phyloP scores from a whole-genome alignment of 78 protist genomes.

The Andalucia godoyi region DNA sequence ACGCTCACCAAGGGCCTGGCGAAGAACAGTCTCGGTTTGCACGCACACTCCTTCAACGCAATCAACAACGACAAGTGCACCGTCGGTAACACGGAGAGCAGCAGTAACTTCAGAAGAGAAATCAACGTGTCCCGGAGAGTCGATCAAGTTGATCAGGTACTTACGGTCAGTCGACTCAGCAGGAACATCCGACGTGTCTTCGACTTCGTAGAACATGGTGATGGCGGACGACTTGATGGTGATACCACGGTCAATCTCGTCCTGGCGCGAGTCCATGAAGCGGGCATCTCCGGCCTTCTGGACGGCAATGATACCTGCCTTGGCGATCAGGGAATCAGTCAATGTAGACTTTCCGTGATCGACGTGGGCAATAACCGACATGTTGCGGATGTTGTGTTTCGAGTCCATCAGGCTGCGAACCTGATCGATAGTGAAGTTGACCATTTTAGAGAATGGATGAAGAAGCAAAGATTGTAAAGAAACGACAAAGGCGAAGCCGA shows the following conservation, averaged over 20 bases:
- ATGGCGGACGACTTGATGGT: slow-evolving; percentile 98
- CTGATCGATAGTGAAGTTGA: slow-evolving; percentile 83
- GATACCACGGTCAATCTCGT: slow-evolving; percentile 95
- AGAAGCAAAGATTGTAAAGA: too few relatives aligned
- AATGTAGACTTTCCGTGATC: slow-evolving; percentile 92
- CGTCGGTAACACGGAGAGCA: slow-evolving; percentile 99
- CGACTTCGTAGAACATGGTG: slow-evolving; percentile 79
- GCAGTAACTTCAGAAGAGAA: slow-evolving; percentile 98
- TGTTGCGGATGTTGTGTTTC: slow-evolving; percentile 85
- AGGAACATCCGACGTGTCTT: too few relatives aligned
- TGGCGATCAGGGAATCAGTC: slow-evolving; percentile 93
- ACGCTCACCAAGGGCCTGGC: slow-evolving; percentile 98
- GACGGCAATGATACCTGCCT: slow-evolving; percentile 97
- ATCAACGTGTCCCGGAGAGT: slow-evolving; percentile 98
- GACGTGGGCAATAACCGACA: slow-evolving; percentile 54
- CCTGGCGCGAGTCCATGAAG: slow-evolving; percentile 88
- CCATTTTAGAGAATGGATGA: too few relatives aligned
- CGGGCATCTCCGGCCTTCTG: slow-evolving; percentile 92
- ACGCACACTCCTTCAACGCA: slow-evolving; percentile 98
- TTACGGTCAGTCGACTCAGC: too few relatives aligned
- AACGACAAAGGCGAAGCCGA: too few relatives aligned
- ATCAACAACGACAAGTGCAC: slow-evolving; percentile 99
- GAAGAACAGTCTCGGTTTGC: slow-evolving; percentile 98
- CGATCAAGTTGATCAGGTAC: slow-evolving; percentile 96
- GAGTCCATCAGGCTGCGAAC: slow-evolving; percentile 83